Evolutionary conservation across 192 early-diverging fungal species (phyloP), one percentile per base, ranked within the genome.

Genomic region (Coemansia sp.): DNA sequence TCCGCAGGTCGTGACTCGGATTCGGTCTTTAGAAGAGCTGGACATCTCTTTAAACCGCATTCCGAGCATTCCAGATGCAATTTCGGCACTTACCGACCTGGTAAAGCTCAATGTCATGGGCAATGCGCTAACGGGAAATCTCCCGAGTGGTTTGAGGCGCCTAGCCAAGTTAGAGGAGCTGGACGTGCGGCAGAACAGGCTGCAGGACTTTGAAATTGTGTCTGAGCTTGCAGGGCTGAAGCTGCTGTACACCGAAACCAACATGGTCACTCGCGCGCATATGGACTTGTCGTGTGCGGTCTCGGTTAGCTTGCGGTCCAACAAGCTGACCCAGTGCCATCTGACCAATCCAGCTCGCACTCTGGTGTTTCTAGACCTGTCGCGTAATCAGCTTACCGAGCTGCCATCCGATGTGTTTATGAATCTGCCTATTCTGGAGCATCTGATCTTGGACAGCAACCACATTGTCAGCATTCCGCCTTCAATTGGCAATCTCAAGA

Each of bases 1-100:
- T 51, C 93, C 93, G 1, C 18, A 47, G 11, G 81, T 83, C 0
- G 62, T 94, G 18, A 86, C 84, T 34, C 58, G 78, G 38, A 84
- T 90, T 21, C 16, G 60, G 32, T 66, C 82, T 26, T 63, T 91
- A 12, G 77, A 71, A 11, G 80, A 88, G 28, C 76, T 96, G 18
- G 91, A 96, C 60, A 60, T 94, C 26, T 88, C 83, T 46, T 89
- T 92, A 45, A 93, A 93, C 61, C 84, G 90, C 39, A 89, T 96
- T n/a, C 70, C 82, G 4, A 64, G 51, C 9, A 73, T 96, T 14
- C 88, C 91, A 17, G 79, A 89, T 14, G 78, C 76, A 21, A 89
- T 93, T 36, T 84, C 88, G 15, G 68, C 85, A 7, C 68, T 94
- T 11, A 48, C 46, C 6, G 66, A 83, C 8, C 62, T 96, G 20